Percentiles rank a stretch among this genome's conserved stretches.
Conservation (phyloP, 2,329 filamentous ascomycete genomes). For the Colletotrichum somersetense region DNA sequence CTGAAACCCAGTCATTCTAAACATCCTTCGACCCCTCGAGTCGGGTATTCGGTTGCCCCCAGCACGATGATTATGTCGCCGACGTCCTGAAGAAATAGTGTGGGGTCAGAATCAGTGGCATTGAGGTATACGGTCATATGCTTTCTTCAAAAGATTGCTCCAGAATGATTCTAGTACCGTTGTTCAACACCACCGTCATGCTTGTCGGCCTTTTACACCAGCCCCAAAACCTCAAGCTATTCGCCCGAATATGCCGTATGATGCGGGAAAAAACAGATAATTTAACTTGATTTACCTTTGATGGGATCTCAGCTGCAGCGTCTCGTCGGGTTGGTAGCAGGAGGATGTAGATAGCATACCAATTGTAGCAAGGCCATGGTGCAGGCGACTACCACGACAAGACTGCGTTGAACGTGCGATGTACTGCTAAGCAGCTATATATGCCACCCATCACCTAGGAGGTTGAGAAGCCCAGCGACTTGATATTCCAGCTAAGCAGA, state of each 20-base stretch:
- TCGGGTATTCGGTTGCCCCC: not conserved
- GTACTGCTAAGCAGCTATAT: not conserved
- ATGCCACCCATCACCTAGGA: not conserved
- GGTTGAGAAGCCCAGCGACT: not conserved
- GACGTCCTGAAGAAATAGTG: constrained; percentile 23
- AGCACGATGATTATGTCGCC: not conserved
- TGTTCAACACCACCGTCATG: constrained; percentile 9
- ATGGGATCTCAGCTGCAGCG: too few species aligned
- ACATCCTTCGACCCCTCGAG: constrained; percentile 5
- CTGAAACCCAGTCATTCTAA: too few species aligned
- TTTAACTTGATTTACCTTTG: not conserved
- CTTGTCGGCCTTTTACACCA: not conserved
- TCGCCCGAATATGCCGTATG: constrained; percentile 3
- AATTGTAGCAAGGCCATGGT: not conserved
- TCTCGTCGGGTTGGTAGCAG: too few species aligned
- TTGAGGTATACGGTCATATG: not conserved
- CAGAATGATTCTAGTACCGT: not conserved
- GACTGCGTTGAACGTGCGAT: not conserved
- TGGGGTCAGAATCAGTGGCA: constrained; percentile 34
- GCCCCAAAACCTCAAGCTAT: not conserved
- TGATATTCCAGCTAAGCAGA: not conserved
- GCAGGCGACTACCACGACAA: constrained; percentile 3
- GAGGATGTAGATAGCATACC: not conserved
- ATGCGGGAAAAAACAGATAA: constrained; percentile 1
- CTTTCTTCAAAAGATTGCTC: not conserved